Base-by-base conservation (phyloP, 2,329 filamentous ascomycete genomes). In the Exophiala spinifera region DNA sequence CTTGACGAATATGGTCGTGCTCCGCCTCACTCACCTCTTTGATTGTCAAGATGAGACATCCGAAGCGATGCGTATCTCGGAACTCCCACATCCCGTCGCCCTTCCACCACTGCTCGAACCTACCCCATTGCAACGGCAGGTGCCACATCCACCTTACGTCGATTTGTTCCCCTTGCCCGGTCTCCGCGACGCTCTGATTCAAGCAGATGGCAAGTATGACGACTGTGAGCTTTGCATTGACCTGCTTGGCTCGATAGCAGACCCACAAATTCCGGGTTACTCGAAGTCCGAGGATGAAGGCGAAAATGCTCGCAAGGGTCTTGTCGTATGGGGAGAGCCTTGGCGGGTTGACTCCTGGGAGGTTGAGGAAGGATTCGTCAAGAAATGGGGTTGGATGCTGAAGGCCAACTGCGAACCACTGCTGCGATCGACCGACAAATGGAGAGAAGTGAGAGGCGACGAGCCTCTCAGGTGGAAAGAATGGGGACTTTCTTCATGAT, bases 311-410 rank as follows among this genome's bases (percentile, higher is more conserved):
- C 45, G 57, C 42, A 50, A 61, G 8, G 63, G 65, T 7, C 15
- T 68, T 8, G 42, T 66, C 23, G 58, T 67, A 4, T 69, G 67
- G 67, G 64, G 63, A 4, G 65, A 68, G 15, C 56, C 67, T 1
- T 70, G 66, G 67, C 61, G 66, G 51, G 62, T 65, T 1, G 42
- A 20, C 5, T 66, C 62, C 4, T 70, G 67, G 55, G 66, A 70
- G 51, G 34, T 67, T 11, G 65, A 65, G 3, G 66, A 68, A 45
- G 51, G 46, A 1, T 63, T 69, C 7, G 21, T 63, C 1, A 51
- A 34, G 17, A 64, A 66, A 42, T 70, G 66, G 66, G 56, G 56
- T 0, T 67, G 63, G 57, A 31, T 65, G 14, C 39, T 66, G 3
- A 53, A 44, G 4, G 33, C 28, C 17, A 63, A 62, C 1, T 70